Evolutionary conservation across 208 protist genomes (phyloP), one percentile per base, ranked within the genome.

Genomic region (Leishmania martiniquensis): DNA sequence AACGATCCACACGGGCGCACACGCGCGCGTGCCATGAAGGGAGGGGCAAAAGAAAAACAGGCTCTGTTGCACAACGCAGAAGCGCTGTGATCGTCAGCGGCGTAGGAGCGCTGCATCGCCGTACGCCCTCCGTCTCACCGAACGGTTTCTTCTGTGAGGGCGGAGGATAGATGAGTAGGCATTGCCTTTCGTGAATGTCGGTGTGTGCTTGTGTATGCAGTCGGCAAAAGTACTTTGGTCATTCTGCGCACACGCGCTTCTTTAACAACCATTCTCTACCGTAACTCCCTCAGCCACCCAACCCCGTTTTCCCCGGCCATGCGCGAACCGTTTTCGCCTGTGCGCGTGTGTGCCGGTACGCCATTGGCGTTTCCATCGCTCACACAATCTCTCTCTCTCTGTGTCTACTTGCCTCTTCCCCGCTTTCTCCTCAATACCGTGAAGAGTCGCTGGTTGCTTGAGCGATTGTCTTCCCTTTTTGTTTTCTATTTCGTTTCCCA

Each of bases 311-410:
- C 32, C 59, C 6, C 6, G 39, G n/a, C 39, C 9, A 12, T 65
- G 15, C 3, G 59, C 34, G 9, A 32, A 25, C 6, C 0, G 34
- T 10, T 65, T 65, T 29, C 65, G 7, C 29, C 0, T 60, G 55
- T 60, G 13, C 29, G 7, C 29, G 15, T 60, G 15, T 34, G 55
- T 60, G 55, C 6, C 20, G 25, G 57, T 62, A n/a, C 32, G 57
- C 13, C 5, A 10, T n/a, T 62, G 57, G n/a, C n/a, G n/a, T n/a
- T n/a, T n/a, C n/a, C n/a, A n/a, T n/a, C n/a, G n/a, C n/a, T n/a
- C n/a, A n/a, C n/a, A n/a, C n/a, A n/a, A n/a, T 60, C 55, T 60
- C 55, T 60, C 57, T 37, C 59, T 65, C 32, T 65, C 34, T 65
- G 15, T 15, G 15, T 65, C 7, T 32, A 37, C 34, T 32, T 42